Evolutionary conservation across 139 green algal species (phyloP), one percentile per base, ranked within the genome.

Genomic region (Micractinium conductrix): DNA sequence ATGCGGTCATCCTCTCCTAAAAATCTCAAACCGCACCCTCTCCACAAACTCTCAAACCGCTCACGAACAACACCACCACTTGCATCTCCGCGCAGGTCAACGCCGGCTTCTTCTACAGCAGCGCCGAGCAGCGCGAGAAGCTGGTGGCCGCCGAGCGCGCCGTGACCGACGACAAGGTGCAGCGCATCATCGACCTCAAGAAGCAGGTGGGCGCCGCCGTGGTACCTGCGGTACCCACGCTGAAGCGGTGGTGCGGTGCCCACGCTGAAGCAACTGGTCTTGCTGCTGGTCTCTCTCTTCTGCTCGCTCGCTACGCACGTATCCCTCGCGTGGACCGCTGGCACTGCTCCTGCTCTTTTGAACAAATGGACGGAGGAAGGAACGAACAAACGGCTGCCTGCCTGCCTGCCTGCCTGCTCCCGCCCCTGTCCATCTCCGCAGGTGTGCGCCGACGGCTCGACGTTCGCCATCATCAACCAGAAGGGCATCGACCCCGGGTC

Each of bases 401-500:
- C n/a, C n/a, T n/a, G n/a, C n/a, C n/a, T n/a, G n/a, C n/a, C n/a
- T n/a, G n/a, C n/a, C n/a, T n/a, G n/a, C n/a, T n/a, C n/a, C n/a
- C n/a, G n/a, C n/a, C n/a, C n/a, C n/a, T n/a, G 12, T 35, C 37
- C 35, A 16, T 6, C 16, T 30, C 8, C 63, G 40, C 90, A 95
- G 93, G 91, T 99, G 75, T 99, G 96, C 89, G 86, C 91, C 69
- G 89, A 88, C 35, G 93, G 96, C 71, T 94, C 97, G 88, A 86
- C 84, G 55, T 99, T 99, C 89, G 95, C 99, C 67, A 90, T 99
- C 60, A 97, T 99, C 86, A 99, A 99, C 89, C 95, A 98, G 84
- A 99, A 99, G 92, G 97, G 97, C 86, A 99, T 99, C 86, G 97
- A 99, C 90, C 97, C 97, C n/a, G 86, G 96, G 67, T 98, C 94